Conservation (phyloP, 352 stramenopile species). For the Globisporangium abappressorium region DNA sequence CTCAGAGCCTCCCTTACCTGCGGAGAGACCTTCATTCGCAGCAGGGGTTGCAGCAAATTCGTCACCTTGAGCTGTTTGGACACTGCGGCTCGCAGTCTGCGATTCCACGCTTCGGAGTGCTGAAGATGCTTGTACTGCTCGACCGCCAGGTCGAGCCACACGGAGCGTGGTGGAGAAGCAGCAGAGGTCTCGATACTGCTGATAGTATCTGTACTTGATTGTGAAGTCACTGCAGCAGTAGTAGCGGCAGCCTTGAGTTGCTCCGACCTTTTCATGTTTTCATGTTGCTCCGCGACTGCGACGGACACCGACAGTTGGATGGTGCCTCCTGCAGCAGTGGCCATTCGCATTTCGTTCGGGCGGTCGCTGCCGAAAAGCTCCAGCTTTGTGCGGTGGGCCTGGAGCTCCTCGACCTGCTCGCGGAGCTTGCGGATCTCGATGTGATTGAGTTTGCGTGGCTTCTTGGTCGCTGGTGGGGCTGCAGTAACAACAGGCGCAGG, state of each 20-base stretch:
- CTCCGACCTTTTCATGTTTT: not conserved
- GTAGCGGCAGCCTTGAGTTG: not conserved
- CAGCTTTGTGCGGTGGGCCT: not conserved
- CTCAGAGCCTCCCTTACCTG: not conserved
- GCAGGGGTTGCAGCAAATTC: constrained; percentile 23
- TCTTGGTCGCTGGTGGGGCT: not conserved
- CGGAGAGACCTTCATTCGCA: not conserved
- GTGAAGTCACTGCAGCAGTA: not conserved
- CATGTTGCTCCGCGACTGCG: not conserved
- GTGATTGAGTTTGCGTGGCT: constrained; percentile 1
- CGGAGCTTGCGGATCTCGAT: constrained; percentile 11
- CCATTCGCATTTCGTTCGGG: not conserved
- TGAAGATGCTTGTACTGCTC: constrained; percentile 41
- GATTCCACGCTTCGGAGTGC: constrained; percentile 38
- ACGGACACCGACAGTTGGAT: not conserved
- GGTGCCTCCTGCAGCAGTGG: not conserved
- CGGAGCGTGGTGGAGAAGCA: constrained; percentile 1
- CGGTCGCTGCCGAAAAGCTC: not conserved
- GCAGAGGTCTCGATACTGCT: too few species aligned
- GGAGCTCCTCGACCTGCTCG: constrained; percentile 8
- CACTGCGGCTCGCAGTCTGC: constrained; percentile 35
- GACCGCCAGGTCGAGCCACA: constrained; percentile 42
- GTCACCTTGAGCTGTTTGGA: constrained; percentile 39
- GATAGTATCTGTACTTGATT: not conserved
- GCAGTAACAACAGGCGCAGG: not conserved